Conservation (phyloP, 257 asterid genomes). For the Thymus mandschuricus region DNA sequence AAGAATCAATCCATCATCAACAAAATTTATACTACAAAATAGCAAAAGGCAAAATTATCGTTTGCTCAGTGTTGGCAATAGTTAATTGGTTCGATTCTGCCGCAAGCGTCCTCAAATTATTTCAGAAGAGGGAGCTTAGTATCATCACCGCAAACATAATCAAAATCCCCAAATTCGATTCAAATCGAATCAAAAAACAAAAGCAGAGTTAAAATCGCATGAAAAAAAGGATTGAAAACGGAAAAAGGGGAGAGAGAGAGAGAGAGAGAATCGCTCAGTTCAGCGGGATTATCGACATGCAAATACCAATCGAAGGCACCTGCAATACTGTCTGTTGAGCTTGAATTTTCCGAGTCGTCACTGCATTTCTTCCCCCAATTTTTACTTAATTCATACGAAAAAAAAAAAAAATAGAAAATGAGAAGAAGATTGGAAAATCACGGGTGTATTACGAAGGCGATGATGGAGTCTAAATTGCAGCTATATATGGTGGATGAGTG, state of each 20-base stretch:
- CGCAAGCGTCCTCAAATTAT: conserved; percentile 64
- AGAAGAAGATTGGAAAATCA: too few species aligned
- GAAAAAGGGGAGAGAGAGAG: neutral
- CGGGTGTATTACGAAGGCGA: too few species aligned
- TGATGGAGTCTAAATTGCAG: too few species aligned
- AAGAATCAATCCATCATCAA: too few species aligned
- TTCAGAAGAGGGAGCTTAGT: conserved; percentile 95
- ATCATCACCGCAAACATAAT: conserved; percentile 62
- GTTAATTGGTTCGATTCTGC: conserved; percentile 89
- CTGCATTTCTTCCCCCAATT: neutral
- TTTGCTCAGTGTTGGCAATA: conserved; percentile 69
- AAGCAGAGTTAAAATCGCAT: neutral
- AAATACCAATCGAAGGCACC: conserved; percentile 18
- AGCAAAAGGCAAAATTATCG: neutral
- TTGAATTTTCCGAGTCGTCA: conserved; percentile 35
- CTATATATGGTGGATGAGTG: neutral
- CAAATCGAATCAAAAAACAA: neutral
- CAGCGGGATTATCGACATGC: conserved; percentile 73
- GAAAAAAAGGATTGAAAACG: neutral
- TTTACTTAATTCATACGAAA: too few species aligned
- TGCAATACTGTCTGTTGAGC: conserved; percentile 39
- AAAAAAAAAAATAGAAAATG: too few species aligned
- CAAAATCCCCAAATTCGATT: conserved; percentile 19
- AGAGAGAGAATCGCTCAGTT: conserved; percentile 62
- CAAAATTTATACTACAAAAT: too few species aligned